These are phyloP conservation scores for Candida mattraensis DNA, from an alignment of 805 yeast genomes.

Conservation along the genomic window DNA sequence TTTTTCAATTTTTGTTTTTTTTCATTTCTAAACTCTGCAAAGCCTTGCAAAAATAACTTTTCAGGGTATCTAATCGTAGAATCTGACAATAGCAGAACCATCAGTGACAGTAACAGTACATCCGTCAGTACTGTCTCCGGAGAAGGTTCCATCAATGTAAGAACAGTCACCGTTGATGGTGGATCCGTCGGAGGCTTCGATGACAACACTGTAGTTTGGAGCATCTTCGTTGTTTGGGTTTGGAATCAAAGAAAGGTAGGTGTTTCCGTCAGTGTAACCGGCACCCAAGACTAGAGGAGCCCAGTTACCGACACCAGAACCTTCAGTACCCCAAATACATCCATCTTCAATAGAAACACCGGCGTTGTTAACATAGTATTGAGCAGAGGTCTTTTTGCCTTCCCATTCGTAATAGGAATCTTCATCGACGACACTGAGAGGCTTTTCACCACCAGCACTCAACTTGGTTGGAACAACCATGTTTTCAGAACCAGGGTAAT, in stretches of 20 bases:
- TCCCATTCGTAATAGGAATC: constrained; percentile 77
- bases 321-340: constrained; percentile 87
- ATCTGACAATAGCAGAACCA: constrained; percentile 37
- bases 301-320: constrained; percentile 93
- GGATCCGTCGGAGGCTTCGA: constrained; percentile 38
- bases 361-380: constrained; percentile 95
- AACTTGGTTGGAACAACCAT: constrained; percentile 94
- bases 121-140: constrained; percentile 68
- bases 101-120: constrained; percentile 61
- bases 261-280: constrained; percentile 68
- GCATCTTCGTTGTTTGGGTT: constrained; percentile 83
- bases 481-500: constrained; percentile 98
- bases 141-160: constrained; percentile 43
- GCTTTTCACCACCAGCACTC: constrained; percentile 59
- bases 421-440: constrained; percentile 78
- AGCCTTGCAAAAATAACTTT: too few relatives aligned
- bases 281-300: constrained; percentile 96
- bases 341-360: constrained; percentile 90
- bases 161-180: constrained; percentile 41
- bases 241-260: constrained; percentile 90
- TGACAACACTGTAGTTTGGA: constrained; percentile 53
- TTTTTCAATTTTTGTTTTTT: too few relatives aligned
- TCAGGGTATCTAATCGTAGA: constrained; percentile 19
- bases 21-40: too few relatives aligned
- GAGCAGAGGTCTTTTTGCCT: constrained; percentile 85